Conservation (phyloP, 108 stramenopile genomes). For the Mediolabrus comicus region DNA sequence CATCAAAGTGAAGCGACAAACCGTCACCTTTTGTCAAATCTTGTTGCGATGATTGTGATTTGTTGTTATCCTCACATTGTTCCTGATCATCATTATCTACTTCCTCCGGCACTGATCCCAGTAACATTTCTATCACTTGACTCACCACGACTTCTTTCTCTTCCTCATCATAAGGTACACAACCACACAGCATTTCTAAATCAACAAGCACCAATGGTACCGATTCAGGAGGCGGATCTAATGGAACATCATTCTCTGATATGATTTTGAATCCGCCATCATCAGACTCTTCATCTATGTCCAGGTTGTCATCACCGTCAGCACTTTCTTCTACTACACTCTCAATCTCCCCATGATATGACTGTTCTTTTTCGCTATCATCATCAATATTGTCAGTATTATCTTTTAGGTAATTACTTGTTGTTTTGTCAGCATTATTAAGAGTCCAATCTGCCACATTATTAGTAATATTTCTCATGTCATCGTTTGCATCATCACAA, state of each 20-base stretch:
- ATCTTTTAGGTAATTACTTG: not conserved
- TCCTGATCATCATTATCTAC: not conserved
- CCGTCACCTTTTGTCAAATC: constrained; percentile 10
- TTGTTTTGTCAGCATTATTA: not conserved
- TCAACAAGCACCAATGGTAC: constrained; percentile 44
- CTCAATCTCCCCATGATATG: constrained; percentile 39
- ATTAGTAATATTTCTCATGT: constrained; percentile 2
- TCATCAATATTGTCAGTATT: not conserved
- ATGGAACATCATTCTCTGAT: constrained; percentile 21
- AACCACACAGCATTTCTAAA: constrained; percentile 46
- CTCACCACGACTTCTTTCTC: constrained; percentile 26
- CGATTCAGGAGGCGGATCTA: constrained; percentile 35
- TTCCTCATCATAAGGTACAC: constrained; percentile 9
- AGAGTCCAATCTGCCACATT: constrained; percentile 25
- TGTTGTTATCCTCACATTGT: not conserved
- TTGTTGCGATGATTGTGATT: not conserved
- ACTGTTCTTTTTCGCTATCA: not conserved
- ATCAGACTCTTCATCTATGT: not conserved
- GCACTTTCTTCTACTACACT: not conserved
- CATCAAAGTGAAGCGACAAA: constrained; percentile 36
- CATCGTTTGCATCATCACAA: constrained; percentile 4
- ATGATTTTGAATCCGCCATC: constrained; percentile 17
- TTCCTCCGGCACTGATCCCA: constrained; percentile 10
- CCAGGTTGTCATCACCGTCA: not conserved
- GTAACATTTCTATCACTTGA: constrained; percentile 34